These are phyloP conservation scores for Rostrohypoxylon terebratum DNA, from an alignment of 495 filamentous ascomycete species.

Conservation along the genomic window DNA sequence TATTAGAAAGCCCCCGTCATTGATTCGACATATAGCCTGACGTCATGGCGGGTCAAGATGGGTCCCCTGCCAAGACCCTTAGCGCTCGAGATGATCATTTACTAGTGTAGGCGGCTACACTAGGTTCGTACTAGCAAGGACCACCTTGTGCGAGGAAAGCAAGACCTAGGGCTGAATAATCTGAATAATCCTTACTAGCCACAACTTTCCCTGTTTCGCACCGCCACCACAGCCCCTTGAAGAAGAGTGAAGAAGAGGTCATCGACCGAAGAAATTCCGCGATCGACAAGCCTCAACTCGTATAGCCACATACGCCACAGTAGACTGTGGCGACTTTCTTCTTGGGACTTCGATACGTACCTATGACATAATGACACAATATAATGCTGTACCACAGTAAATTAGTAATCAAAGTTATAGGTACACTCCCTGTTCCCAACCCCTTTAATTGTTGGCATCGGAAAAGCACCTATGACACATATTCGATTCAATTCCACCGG, in stretches of 20 bases:
- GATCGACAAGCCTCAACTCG: neutral
- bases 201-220: neutral
- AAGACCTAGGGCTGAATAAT: conserved; percentile 44
- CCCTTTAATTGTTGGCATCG: neutral
- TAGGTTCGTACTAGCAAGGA: too few relatives aligned
- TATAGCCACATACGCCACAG: conserved; percentile 19
- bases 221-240: conserved; percentile 24
- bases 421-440: neutral
- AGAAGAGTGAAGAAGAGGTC: conserved; percentile 1
- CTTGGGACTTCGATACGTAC: neutral
- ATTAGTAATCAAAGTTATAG: neutral
- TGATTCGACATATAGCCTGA: conserved; percentile 23
- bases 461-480: neutral
- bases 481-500: conserved; percentile 9
- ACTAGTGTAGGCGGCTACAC: too few relatives aligned
- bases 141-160: conserved; percentile 31
- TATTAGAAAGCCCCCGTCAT: neutral
- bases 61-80: conserved; percentile 50
- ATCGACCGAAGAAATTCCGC: conserved; percentile 11
- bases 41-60: conserved; percentile 43
- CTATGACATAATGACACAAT: too few relatives aligned
- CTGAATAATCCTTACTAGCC: neutral
- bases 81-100: conserved; percentile 26
- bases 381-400: neutral
- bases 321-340: neutral